Conservation (phyloP, 2,329 filamentous ascomycete genomes). For the Microsporum ferrugineum region DNA sequence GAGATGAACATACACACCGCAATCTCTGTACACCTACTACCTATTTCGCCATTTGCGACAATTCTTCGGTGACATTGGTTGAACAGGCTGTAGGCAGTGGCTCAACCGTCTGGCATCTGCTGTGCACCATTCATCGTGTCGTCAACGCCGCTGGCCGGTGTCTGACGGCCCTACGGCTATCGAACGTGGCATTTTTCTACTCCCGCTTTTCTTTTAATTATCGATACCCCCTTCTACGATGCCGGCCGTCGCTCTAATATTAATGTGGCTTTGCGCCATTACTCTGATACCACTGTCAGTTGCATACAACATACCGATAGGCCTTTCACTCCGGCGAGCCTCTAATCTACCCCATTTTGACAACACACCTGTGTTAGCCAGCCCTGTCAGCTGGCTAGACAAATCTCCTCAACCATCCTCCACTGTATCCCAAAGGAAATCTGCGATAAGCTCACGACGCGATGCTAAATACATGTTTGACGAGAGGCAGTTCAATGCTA, state of each 20-base stretch:
- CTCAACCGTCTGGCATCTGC: not conserved
- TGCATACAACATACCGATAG: constrained; percentile 2
- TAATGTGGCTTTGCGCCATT: constrained; percentile 5
- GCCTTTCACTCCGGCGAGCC: not conserved
- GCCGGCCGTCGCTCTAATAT: constrained; percentile 10
- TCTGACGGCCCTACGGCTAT: not conserved
- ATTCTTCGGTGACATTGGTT: not conserved
- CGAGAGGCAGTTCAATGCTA: constrained; percentile 19
- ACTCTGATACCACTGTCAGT: constrained; percentile 1
- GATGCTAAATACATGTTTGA: constrained; percentile 12
- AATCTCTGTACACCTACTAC: not conserved
- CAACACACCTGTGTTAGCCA: not conserved
- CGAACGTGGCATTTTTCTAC: constrained; percentile 5
- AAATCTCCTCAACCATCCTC: not conserved
- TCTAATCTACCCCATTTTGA: not conserved
- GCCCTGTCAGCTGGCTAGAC: not conserved
- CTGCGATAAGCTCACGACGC: not conserved
- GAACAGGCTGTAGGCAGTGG: not conserved
- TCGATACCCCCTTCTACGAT: constrained; percentile 6
- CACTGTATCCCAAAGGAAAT: not conserved
- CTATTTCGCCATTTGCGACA: not conserved
- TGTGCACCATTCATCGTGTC: not conserved
- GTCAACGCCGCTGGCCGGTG: constrained; percentile 11
- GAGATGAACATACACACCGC: not conserved
- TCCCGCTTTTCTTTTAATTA: not conserved